A percentile compares a stretch with the other conserved stretches of the same genome.
These are phyloP conservation scores for Cercophora sp. DNA, from an alignment of 495 filamentous ascomycete genomes.

Conservation along the genomic window DNA sequence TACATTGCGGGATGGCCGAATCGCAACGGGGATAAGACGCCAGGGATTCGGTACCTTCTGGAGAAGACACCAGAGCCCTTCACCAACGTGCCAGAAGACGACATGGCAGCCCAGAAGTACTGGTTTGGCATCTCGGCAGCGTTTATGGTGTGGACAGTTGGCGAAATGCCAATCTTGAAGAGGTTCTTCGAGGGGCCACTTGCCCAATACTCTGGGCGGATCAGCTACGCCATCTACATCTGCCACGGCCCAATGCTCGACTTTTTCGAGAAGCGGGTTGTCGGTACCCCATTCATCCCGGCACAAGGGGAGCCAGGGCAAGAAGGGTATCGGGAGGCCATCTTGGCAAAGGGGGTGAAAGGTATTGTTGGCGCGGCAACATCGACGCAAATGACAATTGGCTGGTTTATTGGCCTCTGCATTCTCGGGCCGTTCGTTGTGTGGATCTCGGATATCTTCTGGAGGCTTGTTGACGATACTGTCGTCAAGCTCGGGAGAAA, in stretches of 20 bases:
- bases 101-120: constrained; percentile 39
- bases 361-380: constrained; percentile 50
- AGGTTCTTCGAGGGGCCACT: constrained; percentile 51
- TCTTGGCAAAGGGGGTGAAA: constrained; percentile 43
- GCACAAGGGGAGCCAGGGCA: constrained; percentile 18
- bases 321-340: constrained; percentile 22
- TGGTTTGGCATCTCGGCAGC: constrained; percentile 57
- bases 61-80: constrained; percentile 34
- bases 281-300: constrained; percentile 26
- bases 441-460: constrained; percentile 58
- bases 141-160: constrained; percentile 53
- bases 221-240: constrained; percentile 60
- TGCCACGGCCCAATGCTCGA: constrained; percentile 56
- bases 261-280: constrained; percentile 44
- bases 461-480: constrained; percentile 54
- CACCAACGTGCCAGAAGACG: constrained; percentile 19
- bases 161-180: constrained; percentile 48
- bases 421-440: constrained; percentile 51
- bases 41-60: constrained; percentile 31
- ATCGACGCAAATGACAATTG: constrained; percentile 45
- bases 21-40: constrained; percentile 31
- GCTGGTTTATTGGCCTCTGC: constrained; percentile 48
- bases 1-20: constrained; percentile 46
- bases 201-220: constrained; percentile 59
- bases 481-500: constrained; percentile 54